These are phyloP conservation scores for Pseudotsuga menziesii DNA, from an alignment of 75 land plant genomes.

Conservation along the genomic window DNA sequence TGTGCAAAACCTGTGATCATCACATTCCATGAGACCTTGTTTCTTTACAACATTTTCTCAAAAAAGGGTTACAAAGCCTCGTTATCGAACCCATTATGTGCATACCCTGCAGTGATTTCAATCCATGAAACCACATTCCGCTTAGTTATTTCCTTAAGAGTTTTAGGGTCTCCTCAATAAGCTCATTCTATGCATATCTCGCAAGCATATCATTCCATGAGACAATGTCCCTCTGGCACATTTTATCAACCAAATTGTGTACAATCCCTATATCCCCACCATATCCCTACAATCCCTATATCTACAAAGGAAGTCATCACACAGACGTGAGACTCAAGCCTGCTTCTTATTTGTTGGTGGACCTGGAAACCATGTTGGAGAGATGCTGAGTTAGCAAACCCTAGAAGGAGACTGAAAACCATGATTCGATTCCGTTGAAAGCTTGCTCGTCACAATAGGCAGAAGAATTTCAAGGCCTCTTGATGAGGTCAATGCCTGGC, in stretches of 20 bases:
- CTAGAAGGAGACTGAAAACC: not conserved
- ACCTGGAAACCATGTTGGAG: too few species aligned
- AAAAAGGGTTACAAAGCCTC: not conserved
- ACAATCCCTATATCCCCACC: constrained; percentile 27
- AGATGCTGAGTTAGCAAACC: too few species aligned
- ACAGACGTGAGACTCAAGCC: too few species aligned
- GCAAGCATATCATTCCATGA: constrained; percentile 27
- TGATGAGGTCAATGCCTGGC: constrained; percentile 5
- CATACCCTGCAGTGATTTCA: too few species aligned
- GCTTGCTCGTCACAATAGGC: constrained; percentile 13
- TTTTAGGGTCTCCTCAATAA: not conserved
- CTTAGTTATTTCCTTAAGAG: not conserved
- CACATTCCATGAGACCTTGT: constrained; percentile 24
- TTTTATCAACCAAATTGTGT: constrained; percentile 9
- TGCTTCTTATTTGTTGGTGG: too few species aligned
- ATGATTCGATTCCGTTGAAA: constrained; percentile 20
- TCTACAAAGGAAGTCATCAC: constrained; percentile 44
- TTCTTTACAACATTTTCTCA: constrained; percentile 15
- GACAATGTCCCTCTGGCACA: constrained; percentile 12
- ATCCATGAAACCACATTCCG: too few species aligned
- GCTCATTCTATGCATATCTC: not conserved
- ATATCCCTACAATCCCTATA: constrained; percentile 16
- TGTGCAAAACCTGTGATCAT: constrained; percentile 18
- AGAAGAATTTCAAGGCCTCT: constrained; percentile 22
- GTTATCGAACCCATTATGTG: too few species aligned